A percentile compares a stretch with the other conserved stretches of the same genome.
These are phyloP conservation scores for Millerago galiae DNA, from an alignment of 805 yeast species.

Conservation along the genomic window DNA sequence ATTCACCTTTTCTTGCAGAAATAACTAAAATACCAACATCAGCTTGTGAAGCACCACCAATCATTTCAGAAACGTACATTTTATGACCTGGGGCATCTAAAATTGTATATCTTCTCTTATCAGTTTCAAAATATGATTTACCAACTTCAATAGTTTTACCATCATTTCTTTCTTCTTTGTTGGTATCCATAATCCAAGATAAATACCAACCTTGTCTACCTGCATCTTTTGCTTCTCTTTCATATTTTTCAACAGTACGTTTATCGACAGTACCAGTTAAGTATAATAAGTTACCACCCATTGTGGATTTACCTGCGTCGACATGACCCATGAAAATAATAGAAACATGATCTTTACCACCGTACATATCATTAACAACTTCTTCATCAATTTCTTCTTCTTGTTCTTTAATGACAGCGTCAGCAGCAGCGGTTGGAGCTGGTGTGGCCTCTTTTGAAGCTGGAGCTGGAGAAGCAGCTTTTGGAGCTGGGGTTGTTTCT, in stretches of 20 bases:
- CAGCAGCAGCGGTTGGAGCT: constrained; percentile 27
- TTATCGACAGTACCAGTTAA: constrained; percentile 97
- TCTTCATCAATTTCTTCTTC: constrained; percentile 83
- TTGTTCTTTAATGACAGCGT: constrained; percentile 55
- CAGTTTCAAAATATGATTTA: constrained; percentile 95
- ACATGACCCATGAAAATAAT: constrained; percentile 99
- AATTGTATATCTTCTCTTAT: constrained; percentile 94
- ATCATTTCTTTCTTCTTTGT: constrained; percentile 96
- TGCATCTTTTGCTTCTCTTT: constrained; percentile 97
- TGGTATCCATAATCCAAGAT: constrained; percentile 99
- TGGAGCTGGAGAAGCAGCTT: constrained; percentile 13
- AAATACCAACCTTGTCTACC: constrained; percentile 99
- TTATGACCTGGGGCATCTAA: constrained; percentile 99
- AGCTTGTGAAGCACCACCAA: constrained; percentile 99
- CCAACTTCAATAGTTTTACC: constrained; percentile 99
- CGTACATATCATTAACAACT: constrained; percentile 86
- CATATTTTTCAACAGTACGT: constrained; percentile 97
- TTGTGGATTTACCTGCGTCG: constrained; percentile 98
- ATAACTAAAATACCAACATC: constrained; percentile 97
- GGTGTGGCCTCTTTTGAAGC: constrained; percentile 15
- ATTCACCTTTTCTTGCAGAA: constrained; percentile 98
- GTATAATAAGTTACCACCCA: constrained; percentile 95
- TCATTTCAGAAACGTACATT: constrained; percentile 98
- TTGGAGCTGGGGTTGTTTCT: constrained; percentile 23
- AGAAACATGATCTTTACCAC: constrained; percentile 95